Evolutionary conservation across 2,329 filamentous ascomycete genomes (phyloP), one percentile per base, ranked within the genome.

Genomic region (Pezizomycotina sp.): DNA sequence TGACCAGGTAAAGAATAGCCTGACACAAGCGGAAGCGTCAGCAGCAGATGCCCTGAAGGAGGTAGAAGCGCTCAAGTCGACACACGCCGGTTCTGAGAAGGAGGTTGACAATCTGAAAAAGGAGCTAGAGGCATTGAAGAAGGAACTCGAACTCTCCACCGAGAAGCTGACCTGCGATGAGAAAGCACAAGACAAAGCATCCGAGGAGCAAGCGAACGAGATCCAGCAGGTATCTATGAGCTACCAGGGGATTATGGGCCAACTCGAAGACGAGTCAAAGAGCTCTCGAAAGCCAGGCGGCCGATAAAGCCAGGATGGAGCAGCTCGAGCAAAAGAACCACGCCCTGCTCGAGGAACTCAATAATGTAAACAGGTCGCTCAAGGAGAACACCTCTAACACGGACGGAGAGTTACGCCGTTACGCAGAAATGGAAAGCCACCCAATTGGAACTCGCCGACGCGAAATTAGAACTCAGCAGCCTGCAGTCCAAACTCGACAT

Each of bases 221-320:
- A 34, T 44, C 36, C 41, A 44, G 15, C 36, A 44, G 36, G 40
- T 37, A 30, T 34, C 41, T 15, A 32, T 40, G 21, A 36, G 39
- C 33, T 44, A 44, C 31, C 39, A 44, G 29, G 33, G 34, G 23
- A 36, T 40, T 22, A 31, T 44, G 22, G 25, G 24, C 13, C 33
- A 39, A 21, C 21, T 40, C 8, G 34, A 39, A 18, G 35, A 38
- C 12, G 25, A 8, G 30, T 37, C 4, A 38, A 39, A 25, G 33
- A 38, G 20, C 29, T 34, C 7, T 31, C 27, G 7, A 37, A 44
- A 21, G 29, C 36, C 32, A 44, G 19, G 29, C 28, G 18, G 30
- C 31, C 3, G 36, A 36, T 18, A n/a, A 22, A 19, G 23, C 24
- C 6, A 25, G 39, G 24, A 32, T 30, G 6, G n/a, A 34, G 10